Base-by-base conservation (phyloP, 2,329 filamentous ascomycete species). In the Beauveria australis region DNA sequence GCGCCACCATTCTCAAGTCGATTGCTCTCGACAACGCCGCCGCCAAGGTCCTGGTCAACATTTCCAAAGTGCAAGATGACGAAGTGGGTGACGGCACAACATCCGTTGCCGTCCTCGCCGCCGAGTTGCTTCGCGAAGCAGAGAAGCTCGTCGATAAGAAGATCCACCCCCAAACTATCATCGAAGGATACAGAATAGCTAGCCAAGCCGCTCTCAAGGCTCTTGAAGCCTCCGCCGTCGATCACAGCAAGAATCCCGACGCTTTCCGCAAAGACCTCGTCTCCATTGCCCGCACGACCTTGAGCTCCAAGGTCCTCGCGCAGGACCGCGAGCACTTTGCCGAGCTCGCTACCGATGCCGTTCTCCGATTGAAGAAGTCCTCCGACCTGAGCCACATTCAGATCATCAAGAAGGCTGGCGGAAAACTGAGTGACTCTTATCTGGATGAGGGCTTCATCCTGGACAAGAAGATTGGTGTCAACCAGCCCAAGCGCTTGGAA, bases 121-220 rank as follows among this genome's bases (percentile, higher is more conserved):
- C 94, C 62, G 94, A 99, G 79, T 84, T 99, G 63, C 82, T 99
- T 65, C 88, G 94, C 65, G 94, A 99, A 77, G 94, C 94, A 53
- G 94, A 99, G 80, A 93, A 96, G 79, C 84, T 99, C 54, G 91
- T 99, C 67, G 90, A 95, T 79, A 92, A 93, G 81, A 97, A 97
- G 80, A 97, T 99, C 69, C 94, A 99, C 76, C 94, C 94, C 56
- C 94, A 99, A 82, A 97, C 94, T 57, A 99, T 99, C 75, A 99
- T 99, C 71, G 94, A 99, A 72, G 94, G 94, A 57, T 99, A 96
- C 82, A 86, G 94, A 79, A 96, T 99, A 89, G 94, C 94, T 58
- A 96, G 91, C 75, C 82, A 85, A 57, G 93, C 94, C 58, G 92
- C 94, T 33, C 82, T 99, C 56, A 82, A 87, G 71, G 92, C 92